Evolutionary conservation across 768 basidiomycete species (phyloP).

Genomic region (Clavulina sp.): DNA sequence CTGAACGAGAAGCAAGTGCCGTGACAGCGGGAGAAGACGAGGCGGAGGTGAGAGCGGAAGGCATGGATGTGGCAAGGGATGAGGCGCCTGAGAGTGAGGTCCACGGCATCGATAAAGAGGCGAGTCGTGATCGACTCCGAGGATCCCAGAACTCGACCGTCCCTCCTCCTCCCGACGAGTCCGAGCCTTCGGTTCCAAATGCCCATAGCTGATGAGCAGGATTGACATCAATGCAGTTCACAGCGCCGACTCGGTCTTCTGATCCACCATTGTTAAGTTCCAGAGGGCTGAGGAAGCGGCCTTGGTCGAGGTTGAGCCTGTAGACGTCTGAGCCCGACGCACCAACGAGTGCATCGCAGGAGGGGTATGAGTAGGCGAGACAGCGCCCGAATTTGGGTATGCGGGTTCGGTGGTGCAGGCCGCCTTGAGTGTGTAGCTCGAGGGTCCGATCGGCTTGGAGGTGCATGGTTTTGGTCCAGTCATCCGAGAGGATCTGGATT

Average conservation of each 20-base stretch:
- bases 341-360: conserved; percentile 75
- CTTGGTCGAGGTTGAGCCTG: conserved; percentile 89
- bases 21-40: conserved; percentile 43
- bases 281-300: conserved; percentile 76
- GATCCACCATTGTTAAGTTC: conserved; percentile 31
- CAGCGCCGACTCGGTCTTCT: conserved; percentile 43
- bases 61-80: conserved; percentile 21
- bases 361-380: conserved; percentile 83
- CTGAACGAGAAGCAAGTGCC: conserved; percentile 63
- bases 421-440: conserved; percentile 86
- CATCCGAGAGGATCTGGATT: conserved; percentile 89
- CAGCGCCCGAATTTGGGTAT: conserved; percentile 90
- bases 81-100: conserved; percentile 29
- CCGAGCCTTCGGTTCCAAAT: conserved; percentile 76
- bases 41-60: conserved; percentile 16
- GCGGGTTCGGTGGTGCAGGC: conserved; percentile 80
- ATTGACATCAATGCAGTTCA: conserved; percentile 86
- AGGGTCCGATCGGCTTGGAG: conserved; percentile 91
- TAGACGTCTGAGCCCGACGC: conserved; percentile 79
- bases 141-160: conserved; percentile 95
- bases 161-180: conserved; percentile 26
- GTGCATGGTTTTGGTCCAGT: conserved; percentile 98
- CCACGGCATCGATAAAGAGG: conserved; percentile 43
- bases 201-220: conserved; percentile 78
- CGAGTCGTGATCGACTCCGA: conserved; percentile 60